Base-by-base conservation (phyloP, 352 stramenopile species). In the Globisporangium cylindrosporum region DNA sequence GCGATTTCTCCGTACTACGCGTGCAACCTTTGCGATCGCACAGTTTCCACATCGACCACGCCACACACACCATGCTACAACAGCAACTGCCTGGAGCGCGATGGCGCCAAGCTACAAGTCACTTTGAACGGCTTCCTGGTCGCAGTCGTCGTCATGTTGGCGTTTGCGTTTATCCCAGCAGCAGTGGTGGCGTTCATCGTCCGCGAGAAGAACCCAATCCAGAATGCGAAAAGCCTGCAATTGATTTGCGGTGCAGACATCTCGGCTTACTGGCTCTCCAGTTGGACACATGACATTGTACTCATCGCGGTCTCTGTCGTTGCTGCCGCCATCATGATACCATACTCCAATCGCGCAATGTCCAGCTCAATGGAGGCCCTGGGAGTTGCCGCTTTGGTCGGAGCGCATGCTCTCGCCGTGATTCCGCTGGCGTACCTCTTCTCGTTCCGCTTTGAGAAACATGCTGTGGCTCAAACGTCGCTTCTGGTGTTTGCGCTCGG, bases 211-310 rank as follows among this genome's bases (percentile, higher is more conserved):
- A 64, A 81, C 22, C 76, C 77, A 61, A 75, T 73, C 36, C 79
- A 84, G 68, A 80, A 86, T 64, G 72, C 79, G 46, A 86, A 82
- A 72, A 73, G 62, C 14, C 65, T 84, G n/a, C 79, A 86, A 68
- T 49, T 86, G 18, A 80, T 82, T 51, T 81, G 74, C 41, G 79
- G 77, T 7, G 69, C 79, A 9, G 74, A 73, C 27, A 43, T 76
- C 18, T 69, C 66, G 4, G 76, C 79, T 0, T 86, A 84, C 48
- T 86, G 79, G 79, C 55, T 82, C 1, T 61, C 77, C 1, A 80
- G 70, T 48, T 82, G 73, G 74, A 78, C 71, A 1, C 73, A 84
- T 55, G 77, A 85, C 43, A 62, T 82, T 9, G 0, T 75, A 18
- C 36, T 85, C 18, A 74, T 72, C 25, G 29, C 57, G 8, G 57